phyloP scores from a whole-genome alignment of 805 yeast genomes.

The Ogataea henricii region DNA sequence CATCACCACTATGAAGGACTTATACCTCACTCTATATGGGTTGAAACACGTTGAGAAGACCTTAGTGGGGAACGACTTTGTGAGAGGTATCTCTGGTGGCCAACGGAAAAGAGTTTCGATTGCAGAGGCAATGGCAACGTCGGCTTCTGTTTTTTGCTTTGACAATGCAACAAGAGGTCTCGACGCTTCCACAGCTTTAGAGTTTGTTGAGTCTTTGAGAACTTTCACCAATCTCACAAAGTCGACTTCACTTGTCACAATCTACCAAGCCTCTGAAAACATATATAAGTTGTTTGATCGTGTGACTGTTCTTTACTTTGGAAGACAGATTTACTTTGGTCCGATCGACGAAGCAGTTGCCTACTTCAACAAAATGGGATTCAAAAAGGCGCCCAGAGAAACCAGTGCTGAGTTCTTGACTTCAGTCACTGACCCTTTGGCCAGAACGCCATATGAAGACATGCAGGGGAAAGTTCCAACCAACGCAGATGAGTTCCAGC shows the following conservation, averaged over 20 bases:
- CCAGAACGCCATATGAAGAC: constrained; percentile 36
- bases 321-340: constrained; percentile 44
- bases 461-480: constrained; percentile 41
- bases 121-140: constrained; percentile 48
- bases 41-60: constrained; percentile 52
- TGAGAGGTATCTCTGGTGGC: constrained; percentile 68
- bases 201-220: constrained; percentile 57
- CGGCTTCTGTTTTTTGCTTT: constrained; percentile 51
- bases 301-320: constrained; percentile 42
- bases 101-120: constrained; percentile 66
- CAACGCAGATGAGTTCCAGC: constrained; percentile 43
- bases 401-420: constrained; percentile 48
- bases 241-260: constrained; percentile 52
- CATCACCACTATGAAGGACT: constrained; percentile 53
- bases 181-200: constrained; percentile 68
- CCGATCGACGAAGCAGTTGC: constrained; percentile 37
- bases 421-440: constrained; percentile 35
- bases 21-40: constrained; percentile 35
- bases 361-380: constrained; percentile 44
- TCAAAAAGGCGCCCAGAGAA: constrained; percentile 46
- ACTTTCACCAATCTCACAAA: constrained; percentile 48
- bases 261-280: constrained; percentile 45
- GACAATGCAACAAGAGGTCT: constrained; percentile 72
- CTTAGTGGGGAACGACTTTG: constrained; percentile 60
- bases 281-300: constrained; percentile 45